phyloP scores from a whole-genome alignment of 2,329 filamentous ascomycete species.

The Aspergillus sergii region DNA sequence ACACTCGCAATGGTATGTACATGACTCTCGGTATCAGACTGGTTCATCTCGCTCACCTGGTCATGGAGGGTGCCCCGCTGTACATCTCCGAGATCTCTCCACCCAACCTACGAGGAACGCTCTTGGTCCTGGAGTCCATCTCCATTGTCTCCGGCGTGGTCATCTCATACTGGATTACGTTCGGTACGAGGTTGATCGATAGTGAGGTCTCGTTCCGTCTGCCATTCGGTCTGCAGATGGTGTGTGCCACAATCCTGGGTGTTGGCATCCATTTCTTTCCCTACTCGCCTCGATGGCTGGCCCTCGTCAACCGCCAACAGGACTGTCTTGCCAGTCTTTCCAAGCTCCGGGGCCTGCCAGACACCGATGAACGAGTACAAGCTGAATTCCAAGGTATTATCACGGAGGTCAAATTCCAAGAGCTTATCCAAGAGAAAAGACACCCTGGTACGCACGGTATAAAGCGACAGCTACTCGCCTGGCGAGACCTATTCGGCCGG shows the following conservation, averaged over 20 bases:
- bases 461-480: conserved; percentile 49
- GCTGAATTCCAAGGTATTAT: conserved; percentile 55
- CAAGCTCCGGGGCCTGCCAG: conserved; percentile 46
- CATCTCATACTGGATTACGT: conserved; percentile 58
- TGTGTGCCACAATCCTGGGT: conserved; percentile 45
- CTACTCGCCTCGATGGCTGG: conserved; percentile 51
- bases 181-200: conserved; percentile 50
- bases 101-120: conserved; percentile 34
- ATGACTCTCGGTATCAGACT: background rate
- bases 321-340: conserved; percentile 43
- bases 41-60: background rate
- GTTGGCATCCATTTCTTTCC: conserved; percentile 49
- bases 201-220: conserved; percentile 49
- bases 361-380: conserved; percentile 47
- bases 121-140: conserved; percentile 47
- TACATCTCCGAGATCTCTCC: conserved; percentile 40
- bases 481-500: conserved; percentile 52
- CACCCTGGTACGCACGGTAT: conserved; percentile 38
- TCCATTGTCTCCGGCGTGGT: conserved; percentile 51
- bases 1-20: conserved; percentile 35
- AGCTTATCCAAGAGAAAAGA: conserved; percentile 42
- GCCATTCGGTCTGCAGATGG: conserved; percentile 49
- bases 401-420: conserved; percentile 52
- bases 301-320: conserved; percentile 40
- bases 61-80: conserved; percentile 28